Evolutionary conservation across 2,329 filamentous ascomycete species (phyloP), one percentile per base, ranked within the genome.

Genomic region (Pseudogymnoascus sp.): DNA sequence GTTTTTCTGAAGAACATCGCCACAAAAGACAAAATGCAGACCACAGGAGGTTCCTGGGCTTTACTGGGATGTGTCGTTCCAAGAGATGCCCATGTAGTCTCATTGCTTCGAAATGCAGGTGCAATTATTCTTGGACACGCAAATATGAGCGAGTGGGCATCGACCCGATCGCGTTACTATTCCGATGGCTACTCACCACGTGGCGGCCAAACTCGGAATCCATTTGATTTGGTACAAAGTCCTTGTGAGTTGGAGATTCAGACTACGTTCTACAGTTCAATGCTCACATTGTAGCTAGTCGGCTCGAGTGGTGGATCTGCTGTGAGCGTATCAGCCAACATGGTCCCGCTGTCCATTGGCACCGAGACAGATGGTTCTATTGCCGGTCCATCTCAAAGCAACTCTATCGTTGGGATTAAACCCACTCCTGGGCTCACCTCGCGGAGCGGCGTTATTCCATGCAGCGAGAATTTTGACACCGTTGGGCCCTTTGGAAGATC

Each of bases 401-500:
- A 83, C 75, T 87, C 86, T 63, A 71, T 89, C 1, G 86, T 88
- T 0, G 87, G 85, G 1, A 85, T 90, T 71, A 88, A 87, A 70
- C 85, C 87, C 1, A 87, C 85, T 0, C 83, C 88, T 1, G 87
- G 87, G 0, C 76, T 89, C 2, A 88, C 83, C 0, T 86, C 83
- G 1, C 77, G 84, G 15, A 17, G 4, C 3, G 15, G 87, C 3
- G 86, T 89, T 1, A 81, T 90, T 6, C 87, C 88, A 0, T 83
- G 89, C 2, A 82, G 79, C 1, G 72, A 79, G 23, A 81, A 84
- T 66, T 83, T 87, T 68, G 88, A 91, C 68, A 87, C 83, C 0
- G 77, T 90, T 0, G 88, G 88, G 0, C 78, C 82, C 0, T 83
- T 90, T 73, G 83, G 82, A 0, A 80, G 82, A n/a, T 88, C 82